Percentiles rank a stretch among this genome's conserved stretches.
Evolutionary conservation across 2,329 filamentous ascomycete species (phyloP).

Genomic region (Coleophoma crateriformis): DNA sequence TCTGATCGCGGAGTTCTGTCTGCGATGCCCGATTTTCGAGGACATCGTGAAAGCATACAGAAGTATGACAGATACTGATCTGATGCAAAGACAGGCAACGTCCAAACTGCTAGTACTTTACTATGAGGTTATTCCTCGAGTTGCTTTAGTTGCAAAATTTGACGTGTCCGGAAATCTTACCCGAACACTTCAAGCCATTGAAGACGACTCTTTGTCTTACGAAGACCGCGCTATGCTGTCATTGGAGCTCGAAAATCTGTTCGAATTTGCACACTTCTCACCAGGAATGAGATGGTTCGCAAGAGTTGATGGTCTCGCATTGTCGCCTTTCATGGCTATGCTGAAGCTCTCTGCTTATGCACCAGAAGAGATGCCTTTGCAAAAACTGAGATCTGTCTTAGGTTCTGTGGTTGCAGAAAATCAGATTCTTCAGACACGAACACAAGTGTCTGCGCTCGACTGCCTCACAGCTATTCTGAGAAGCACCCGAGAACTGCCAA

Average conservation of each 20-base stretch:
- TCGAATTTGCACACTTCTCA: conserved; percentile 75
- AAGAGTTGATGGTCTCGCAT: conserved; percentile 56
- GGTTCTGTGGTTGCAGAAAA: conserved; percentile 57
- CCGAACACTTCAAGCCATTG: conserved; percentile 57
- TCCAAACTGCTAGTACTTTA: conserved; percentile 78
- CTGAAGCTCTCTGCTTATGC: conserved; percentile 52
- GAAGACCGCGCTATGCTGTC: conserved; percentile 52
- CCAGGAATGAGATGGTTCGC: conserved; percentile 88
- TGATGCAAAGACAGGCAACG: conserved; percentile 73
- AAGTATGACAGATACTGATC: conserved; percentile 59
- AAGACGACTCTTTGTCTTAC: conserved; percentile 35
- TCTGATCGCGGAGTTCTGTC: conserved; percentile 69
- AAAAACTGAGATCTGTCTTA: conserved; percentile 50
- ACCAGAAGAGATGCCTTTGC: conserved; percentile 39
- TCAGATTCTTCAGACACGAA: conserved; percentile 53
- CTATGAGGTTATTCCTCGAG: conserved; percentile 74
- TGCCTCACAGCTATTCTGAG: conserved; percentile 36
- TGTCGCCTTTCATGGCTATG: conserved; percentile 69
- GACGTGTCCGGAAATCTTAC: conserved; percentile 78
- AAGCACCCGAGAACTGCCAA: conserved; percentile 20
- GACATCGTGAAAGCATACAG: conserved; percentile 73
- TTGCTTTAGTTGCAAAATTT: conserved; percentile 78
- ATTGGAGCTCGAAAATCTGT: conserved; percentile 75
- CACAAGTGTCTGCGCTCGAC: conserved; percentile 37
- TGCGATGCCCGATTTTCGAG: conserved; percentile 75